Percentiles rank a stretch among this genome's conserved stretches.
Conservation (phyloP, 768 basidiomycete genomes). For the Paxillus rubicundulus region DNA sequence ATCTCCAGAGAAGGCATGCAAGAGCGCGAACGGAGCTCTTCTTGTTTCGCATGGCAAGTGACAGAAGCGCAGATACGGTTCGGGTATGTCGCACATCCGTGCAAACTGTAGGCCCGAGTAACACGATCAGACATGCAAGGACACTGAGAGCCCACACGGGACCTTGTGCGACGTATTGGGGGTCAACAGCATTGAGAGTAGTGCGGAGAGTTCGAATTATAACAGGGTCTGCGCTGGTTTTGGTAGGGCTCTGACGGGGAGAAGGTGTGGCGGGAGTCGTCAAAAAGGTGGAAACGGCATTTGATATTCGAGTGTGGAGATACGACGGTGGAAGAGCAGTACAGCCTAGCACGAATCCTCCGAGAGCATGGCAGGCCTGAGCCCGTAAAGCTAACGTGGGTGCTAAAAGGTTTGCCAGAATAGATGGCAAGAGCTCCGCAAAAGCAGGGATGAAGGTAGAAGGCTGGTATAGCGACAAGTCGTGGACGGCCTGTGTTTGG, state of each 20-base stretch:
- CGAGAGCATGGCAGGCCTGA: constrained; percentile 74
- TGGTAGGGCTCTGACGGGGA: constrained; percentile 36
- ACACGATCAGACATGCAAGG: constrained; percentile 59
- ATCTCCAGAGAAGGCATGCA: constrained; percentile 63
- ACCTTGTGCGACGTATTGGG: constrained; percentile 63
- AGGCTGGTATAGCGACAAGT: constrained; percentile 63
- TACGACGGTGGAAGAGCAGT: constrained; percentile 45
- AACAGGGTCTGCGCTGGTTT: constrained; percentile 40
- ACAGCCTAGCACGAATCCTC: constrained; percentile 60
- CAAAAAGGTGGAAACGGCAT: constrained; percentile 46
- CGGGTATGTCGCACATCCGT: constrained; percentile 44
- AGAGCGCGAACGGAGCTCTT: constrained; percentile 64
- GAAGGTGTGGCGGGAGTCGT: constrained; percentile 38
- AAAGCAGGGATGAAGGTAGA: constrained; percentile 69
- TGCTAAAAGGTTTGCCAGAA: constrained; percentile 62
- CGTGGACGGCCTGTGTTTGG: constrained; percentile 62
- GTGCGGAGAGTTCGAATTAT: constrained; percentile 68
- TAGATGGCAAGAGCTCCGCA: constrained; percentile 53
- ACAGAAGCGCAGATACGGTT: constrained; percentile 48
- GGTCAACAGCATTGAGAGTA: constrained; percentile 54
- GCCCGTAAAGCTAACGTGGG: constrained; percentile 61
- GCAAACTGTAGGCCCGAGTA: constrained; percentile 58
- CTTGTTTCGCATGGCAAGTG: constrained; percentile 56
- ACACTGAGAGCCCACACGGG: constrained; percentile 77
- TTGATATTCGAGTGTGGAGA: constrained; percentile 54